Evolutionary conservation across 306 rosid species (phyloP).

Genomic region (Prinsepia uniflora): DNA sequence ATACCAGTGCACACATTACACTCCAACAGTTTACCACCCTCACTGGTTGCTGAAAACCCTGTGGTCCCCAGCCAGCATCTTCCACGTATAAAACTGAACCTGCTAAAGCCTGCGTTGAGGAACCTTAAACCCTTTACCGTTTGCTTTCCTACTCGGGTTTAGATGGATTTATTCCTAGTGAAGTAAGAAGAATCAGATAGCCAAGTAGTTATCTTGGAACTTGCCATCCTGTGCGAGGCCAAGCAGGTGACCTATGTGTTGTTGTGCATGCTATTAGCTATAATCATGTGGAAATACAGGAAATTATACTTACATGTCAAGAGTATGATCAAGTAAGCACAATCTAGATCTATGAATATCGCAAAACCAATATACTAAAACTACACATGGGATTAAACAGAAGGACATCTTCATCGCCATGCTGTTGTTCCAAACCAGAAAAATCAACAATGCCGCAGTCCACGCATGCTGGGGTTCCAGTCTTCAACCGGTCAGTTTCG

Average conservation of each 20-base stretch:
- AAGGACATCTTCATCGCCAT: conserved; percentile 91
- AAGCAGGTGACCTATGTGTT: neutral
- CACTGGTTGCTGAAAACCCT: neutral
- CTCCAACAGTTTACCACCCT: neutral
- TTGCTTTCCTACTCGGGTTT: neutral
- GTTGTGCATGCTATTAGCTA: neutral
- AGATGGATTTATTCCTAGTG: neutral
- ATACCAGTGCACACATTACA: no score
- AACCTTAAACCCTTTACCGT: neutral
- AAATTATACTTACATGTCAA: conserved; percentile 15
- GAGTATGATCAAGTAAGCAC: conserved; percentile 30
- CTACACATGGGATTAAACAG: conserved; percentile 55
- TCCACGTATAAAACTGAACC: neutral
- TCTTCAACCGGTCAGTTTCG: conserved; percentile 85
- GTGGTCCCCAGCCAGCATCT: neutral
- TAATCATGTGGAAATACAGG: neutral
- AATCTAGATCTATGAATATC: conserved; percentile 20
- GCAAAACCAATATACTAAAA: conserved; percentile 40
- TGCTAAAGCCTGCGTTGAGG: neutral
- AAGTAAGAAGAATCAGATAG: neutral
- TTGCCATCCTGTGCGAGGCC: neutral
- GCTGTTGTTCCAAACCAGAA: conserved; percentile 80
- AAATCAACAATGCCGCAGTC: conserved; percentile 80
- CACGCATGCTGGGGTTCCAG: conserved; percentile 98
- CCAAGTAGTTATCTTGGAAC: neutral